Conservation (phyloP, 345 rosid genomes). For the Cardamine resedifolia region DNA sequence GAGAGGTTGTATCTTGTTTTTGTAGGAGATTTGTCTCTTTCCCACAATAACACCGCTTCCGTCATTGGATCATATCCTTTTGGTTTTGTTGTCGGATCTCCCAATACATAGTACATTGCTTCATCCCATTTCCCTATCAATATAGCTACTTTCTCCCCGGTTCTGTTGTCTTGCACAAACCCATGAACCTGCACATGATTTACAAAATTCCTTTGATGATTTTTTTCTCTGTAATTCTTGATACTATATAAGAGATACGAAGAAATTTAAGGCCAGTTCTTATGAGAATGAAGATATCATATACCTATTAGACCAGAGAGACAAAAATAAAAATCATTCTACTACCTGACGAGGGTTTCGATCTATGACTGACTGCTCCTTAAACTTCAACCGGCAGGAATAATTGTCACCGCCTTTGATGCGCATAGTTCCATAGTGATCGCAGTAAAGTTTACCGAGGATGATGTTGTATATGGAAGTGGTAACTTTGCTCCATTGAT, state of each 20-base stretch:
- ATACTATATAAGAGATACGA: not conserved
- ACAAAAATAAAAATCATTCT: not conserved
- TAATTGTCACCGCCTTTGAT: conserved; percentile 81
- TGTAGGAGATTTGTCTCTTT: conserved; percentile 65
- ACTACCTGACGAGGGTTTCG: conserved; percentile 96
- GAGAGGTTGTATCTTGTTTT: conserved; percentile 96
- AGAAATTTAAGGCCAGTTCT: not conserved
- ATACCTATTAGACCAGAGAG: not conserved
- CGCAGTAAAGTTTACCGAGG: conserved; percentile 92
- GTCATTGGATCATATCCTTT: conserved; percentile 97
- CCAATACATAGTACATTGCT: conserved; percentile 91
- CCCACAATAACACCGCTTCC: conserved; percentile 95
- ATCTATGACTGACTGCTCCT: conserved; percentile 97
- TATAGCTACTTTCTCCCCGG: conserved; percentile 96
- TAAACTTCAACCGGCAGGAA: conserved; percentile 94
- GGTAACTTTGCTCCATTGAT: conserved; percentile 98
- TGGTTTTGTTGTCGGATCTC: conserved; percentile 87
- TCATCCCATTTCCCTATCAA: conserved; percentile 99
- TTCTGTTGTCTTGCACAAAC: conserved; percentile 91
- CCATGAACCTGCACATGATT: conserved; percentile 76
- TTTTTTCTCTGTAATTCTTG: not conserved
- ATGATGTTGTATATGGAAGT: conserved; percentile 98
- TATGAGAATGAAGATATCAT: not conserved
- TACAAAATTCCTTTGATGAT: not conserved
- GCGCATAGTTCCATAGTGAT: conserved; percentile 97